These are phyloP conservation scores for Encephalitozoon hellem DNA, from an alignment of 371 early-diverging fungal genomes.

Conservation along the genomic window DNA sequence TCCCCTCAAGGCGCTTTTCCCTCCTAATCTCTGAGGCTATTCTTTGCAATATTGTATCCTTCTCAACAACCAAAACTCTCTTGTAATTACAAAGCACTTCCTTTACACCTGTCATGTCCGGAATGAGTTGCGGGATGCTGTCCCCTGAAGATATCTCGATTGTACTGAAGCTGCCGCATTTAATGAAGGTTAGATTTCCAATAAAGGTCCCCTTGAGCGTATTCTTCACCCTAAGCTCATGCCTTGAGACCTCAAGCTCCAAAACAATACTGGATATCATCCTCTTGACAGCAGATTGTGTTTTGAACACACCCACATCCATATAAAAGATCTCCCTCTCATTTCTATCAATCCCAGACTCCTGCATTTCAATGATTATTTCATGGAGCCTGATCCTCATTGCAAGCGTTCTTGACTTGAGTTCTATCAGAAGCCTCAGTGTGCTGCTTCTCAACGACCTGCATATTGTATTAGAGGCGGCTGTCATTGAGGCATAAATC, in stretches of 20 bases:
- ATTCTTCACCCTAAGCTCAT: slow-evolving; percentile 41
- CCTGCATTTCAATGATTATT: slow-evolving; percentile 22
- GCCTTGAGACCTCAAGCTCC: not conserved
- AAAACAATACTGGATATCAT: slow-evolving; percentile 25
- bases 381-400: slow-evolving; percentile 35
- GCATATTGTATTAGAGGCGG: not conserved
- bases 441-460: not conserved
- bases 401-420: not conserved
- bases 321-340: slow-evolving; percentile 56
- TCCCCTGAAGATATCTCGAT: not conserved
- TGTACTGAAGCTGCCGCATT: not conserved
- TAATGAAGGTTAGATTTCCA: slow-evolving; percentile 25
- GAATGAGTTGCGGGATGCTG: slow-evolving; percentile 45
- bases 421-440: not conserved
- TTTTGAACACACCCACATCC: slow-evolving; percentile 39
- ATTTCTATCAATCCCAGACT: slow-evolving; percentile 13
- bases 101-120: slow-evolving; percentile 36
- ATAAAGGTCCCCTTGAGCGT: slow-evolving; percentile 56
- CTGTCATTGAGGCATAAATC: not conserved
- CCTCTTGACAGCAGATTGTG: slow-evolving; percentile 29
- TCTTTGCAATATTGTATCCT: slow-evolving; percentile 54
- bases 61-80: slow-evolving; percentile 56
- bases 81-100: not conserved
- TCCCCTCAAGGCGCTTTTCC: not conserved
- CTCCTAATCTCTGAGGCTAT: slow-evolving; percentile 2